Base-by-base conservation (phyloP, 257 asterid species). In the Catharanthus roseus region DNA sequence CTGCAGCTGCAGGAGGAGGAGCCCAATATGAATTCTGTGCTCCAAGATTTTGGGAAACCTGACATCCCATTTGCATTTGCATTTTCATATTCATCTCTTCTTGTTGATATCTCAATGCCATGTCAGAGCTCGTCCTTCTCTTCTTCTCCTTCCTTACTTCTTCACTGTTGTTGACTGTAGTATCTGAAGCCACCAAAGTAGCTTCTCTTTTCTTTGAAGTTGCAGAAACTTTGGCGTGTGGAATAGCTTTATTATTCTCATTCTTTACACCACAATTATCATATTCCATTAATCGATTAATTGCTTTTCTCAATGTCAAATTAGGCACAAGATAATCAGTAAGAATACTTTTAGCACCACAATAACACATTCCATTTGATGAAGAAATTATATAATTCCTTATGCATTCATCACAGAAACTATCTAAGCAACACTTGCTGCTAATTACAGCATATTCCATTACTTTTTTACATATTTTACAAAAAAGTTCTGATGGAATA, bases 401-500 rank as follows among this genome's bases (percentile, higher is more conserved):
- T 72, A 92, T 92, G 90, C 98, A 92, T 85, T 82, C 85, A 74
- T 92, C 96, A 77, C 98, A 92, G 70, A 80, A 90, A 84, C 96
- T 92, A 28, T 77, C 85, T 69, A 90, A 86, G 81, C 98, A 92
- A 71, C 98, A 92, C 84, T 88, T 91, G 91, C 96, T 92, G 6
- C 96, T 81, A 38, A 92, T 87, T 21, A 88, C 96, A 74, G 96
- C 92, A 74, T 88, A 90, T 81, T 92, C 90, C 96, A 92, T 92
- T 21, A 86, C 92, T 83, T 88, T 89, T 78, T 86, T 90, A 82
- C 98, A 92, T 44, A 90, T 70, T 23, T 95, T 93, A 73, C 98
- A 92, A 62, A 74, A 89, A 73, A 92, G 78, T 68, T 92, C 96
- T 13, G 90, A 89, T n/a, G 96, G 98, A 73, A 90, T 85, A 74